phyloP scores from a whole-genome alignment of 129 eudicot species.

The Arctium minus region DNA sequence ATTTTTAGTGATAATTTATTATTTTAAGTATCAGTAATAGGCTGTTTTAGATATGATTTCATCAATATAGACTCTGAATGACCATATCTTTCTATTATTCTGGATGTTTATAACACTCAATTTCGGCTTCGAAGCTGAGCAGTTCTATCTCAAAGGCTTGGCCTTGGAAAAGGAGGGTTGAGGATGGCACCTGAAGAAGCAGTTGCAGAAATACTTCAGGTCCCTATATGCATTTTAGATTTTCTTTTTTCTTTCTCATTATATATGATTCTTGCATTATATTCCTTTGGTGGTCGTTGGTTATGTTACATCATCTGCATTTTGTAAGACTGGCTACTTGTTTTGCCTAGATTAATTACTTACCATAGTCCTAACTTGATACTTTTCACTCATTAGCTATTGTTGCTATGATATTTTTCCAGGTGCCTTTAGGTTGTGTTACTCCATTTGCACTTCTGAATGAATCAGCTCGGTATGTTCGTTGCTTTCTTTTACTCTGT shows the following conservation, averaged over 20 bases:
- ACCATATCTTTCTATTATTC: not conserved
- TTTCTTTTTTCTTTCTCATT: not conserved
- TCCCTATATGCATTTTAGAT: conserved; percentile 20
- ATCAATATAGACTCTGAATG: not conserved
- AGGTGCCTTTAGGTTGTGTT: conserved; percentile 95
- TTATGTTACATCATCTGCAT: not conserved
- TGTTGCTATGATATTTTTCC: conserved; percentile 7
- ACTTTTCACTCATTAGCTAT: conserved; percentile 7
- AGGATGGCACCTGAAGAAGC: conserved; percentile 99
- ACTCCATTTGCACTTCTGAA: conserved; percentile 91
- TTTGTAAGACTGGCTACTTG: not conserved
- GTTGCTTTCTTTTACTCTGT: conserved; percentile 3
- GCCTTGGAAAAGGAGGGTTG: conserved; percentile 93
- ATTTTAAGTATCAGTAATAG: not conserved
- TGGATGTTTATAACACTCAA: conserved; percentile 18
- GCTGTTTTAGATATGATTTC: not conserved
- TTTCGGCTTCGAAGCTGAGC: conserved; percentile 46
- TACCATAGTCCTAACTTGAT: not conserved
- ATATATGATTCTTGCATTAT: not conserved
- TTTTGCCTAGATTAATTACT: conserved; percentile 6
- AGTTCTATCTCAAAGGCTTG: conserved; percentile 97
- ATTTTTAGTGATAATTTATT: not conserved
- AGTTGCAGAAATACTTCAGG: conserved; percentile 84
- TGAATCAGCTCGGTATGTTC: conserved; percentile 73
- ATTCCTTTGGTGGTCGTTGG: not conserved